Evolutionary conservation across 208 protist genomes (phyloP), one percentile per base, ranked within the genome.

Genomic region (Phytomonas francai): DNA sequence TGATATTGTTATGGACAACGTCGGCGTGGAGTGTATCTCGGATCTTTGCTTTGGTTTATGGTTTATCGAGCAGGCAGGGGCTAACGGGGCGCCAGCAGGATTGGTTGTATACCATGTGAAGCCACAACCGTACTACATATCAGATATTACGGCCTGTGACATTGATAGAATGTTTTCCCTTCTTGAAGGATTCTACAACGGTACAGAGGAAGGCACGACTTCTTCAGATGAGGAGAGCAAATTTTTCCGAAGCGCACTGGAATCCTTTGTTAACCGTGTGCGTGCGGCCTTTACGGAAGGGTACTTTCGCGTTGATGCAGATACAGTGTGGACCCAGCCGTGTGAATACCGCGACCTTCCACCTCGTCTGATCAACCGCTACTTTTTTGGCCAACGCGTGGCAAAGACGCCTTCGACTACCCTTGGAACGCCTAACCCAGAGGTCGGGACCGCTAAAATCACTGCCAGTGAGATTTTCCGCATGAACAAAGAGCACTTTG

Each of bases 1-100:
- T 32, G 84, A 95, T 67, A 87, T 95, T 63, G 87, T 95, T 27
- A 91, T 91, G 78, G 90, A 95, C 74, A 95, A 95, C 72, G 82
- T 89, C 39, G 90, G 90, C 34, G 87, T 93, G 31, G 87, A 95
- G 79, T 83, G 77, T 59, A 70, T 93, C n/a, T 70, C 81, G 0
- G 90, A 95, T 70, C 33, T 95, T 28, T 83, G 79, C 61, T 82
- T 95, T 51, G 79, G 76, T 22, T 72, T 93, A 29, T 95, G 89
- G 87, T 77, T 90, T 59, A 61, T 93, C 32, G 70, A 82, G 19
- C 78, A 87, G 61, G 63, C 73, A n/a, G 54, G 33, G 8, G 42
- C 16, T 39, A 65, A 65, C 60, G 60, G 33, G 33, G 67, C 64
- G 28, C 39, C 33, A 49, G 62, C 11, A 60, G 76, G 70, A 59